Base-by-base conservation (phyloP, 2,329 filamentous ascomycete genomes). In the Ascochyta clinopodiicola region DNA sequence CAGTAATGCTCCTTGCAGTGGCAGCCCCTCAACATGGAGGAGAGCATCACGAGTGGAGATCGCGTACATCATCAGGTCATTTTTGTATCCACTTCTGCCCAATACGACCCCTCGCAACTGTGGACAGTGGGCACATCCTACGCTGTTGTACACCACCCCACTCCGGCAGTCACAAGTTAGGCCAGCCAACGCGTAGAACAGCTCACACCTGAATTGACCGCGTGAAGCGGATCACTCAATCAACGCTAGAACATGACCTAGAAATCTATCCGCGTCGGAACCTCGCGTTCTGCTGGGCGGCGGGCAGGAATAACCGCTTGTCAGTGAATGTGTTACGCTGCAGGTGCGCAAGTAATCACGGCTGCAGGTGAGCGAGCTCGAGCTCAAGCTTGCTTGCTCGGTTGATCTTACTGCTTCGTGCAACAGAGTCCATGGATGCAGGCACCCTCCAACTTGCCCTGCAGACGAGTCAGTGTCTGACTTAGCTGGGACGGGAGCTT, bases 321-420 rank as follows among this genome's bases (percentile, higher is more conserved):
- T 58, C 49, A 54, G 56, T 42, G 45, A 67, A 57, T 61, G 51
- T 44, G 63, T 67, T 67, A 64, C 64, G 52, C 64, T 64, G 63
- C 67, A 51, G 62, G 50, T 62, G 62, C 66, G 62, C 63, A 64
- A 64, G 67, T 60, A 67, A 63, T 61, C 55, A 62, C 51, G 52
- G 57, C 56, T 62, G 60, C 68, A 65, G 51, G 27, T 31, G 27
- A 56, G 52, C 54, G 17, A 62, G 52, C 60, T 56, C 46, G 46
- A 46, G 47, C 52, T 31, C 12, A 12, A 31, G 29, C 29, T 13
- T 13, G 29, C 29, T 46, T 43, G 52, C 52, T 46, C 38, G 52
- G 45, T 55, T 35, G 37, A 22, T 34, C 25, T 36, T 19, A 19
- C 37, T 50, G 46, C 38, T 32, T 46, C 46, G 42, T 43, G 38